Conservation (phyloP, 164 flowering plant species). For the Amborella trichopoda region DNA sequence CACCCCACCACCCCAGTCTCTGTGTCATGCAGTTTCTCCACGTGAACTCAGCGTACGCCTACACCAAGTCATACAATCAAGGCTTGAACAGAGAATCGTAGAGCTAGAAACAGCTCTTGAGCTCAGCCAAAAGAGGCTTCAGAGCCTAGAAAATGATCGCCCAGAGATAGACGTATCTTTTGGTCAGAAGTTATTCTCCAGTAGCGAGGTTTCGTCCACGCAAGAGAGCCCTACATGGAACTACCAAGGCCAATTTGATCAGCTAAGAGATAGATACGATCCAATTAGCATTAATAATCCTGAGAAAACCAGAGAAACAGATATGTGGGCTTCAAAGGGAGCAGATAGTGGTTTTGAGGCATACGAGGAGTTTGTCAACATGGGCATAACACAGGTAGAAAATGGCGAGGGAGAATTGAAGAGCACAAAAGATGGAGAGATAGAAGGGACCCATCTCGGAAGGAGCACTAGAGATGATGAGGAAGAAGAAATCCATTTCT, state of each 20-base stretch:
- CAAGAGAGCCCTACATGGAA: slow-evolving; percentile 16
- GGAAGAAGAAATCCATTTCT: no score
- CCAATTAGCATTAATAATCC: no score
- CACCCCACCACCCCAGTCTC: slow-evolving; percentile 21
- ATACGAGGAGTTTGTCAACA: no score
- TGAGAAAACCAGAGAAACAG: no score
- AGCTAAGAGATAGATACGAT: no score
- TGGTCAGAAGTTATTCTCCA: slow-evolving; percentile 13
- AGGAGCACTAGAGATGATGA: no score
- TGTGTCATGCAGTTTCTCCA: slow-evolving; percentile 60
- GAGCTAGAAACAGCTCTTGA: slow-evolving; percentile 71
- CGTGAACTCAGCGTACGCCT: slow-evolving; percentile 64
- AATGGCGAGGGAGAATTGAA: no score
- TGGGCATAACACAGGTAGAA: no score
- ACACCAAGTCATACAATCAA: slow-evolving; percentile 62
- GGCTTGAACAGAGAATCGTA: slow-evolving; percentile 56
- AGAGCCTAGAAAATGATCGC: slow-evolving; percentile 22
- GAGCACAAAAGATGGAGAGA: no score
- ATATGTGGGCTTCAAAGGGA: no score
- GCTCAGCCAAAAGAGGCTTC: slow-evolving; percentile 36
- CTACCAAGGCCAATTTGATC: neutral
- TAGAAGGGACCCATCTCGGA: no score
- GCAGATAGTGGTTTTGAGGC: no score
- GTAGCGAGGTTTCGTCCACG: slow-evolving; percentile 16
- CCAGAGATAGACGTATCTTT: slow-evolving; percentile 12